These are phyloP conservation scores for Suhomyces yuchorum DNA, from an alignment of 1,139 yeast species.

Conservation along the genomic window DNA sequence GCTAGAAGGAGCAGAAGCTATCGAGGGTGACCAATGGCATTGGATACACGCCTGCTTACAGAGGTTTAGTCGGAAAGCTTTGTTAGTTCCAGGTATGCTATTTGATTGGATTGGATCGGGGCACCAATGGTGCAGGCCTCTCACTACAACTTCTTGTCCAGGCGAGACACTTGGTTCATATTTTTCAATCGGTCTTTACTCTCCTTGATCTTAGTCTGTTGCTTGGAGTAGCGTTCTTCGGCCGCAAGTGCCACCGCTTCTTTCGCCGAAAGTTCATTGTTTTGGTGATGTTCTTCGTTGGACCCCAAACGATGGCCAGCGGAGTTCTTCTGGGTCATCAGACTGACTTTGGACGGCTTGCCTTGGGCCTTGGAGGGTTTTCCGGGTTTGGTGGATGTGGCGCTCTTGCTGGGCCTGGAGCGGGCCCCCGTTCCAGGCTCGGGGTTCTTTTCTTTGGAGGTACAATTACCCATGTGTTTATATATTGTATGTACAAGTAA, in stretches of 20 bases:
- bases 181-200: conserved; percentile 34
- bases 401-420: background rate
- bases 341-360: background rate
- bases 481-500: conserved; percentile 4
- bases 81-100: background rate
- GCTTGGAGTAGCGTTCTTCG: conserved; percentile 32
- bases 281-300: background rate
- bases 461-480: conserved; percentile 19
- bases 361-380: background rate
- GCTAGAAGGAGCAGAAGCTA: background rate
- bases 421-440: background rate
- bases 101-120: background rate
- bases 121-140: background rate
- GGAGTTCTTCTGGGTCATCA: conserved; percentile 2
- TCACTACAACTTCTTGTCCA: conserved; percentile 31
- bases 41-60: background rate
- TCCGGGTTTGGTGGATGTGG: background rate
- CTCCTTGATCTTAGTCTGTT: conserved; percentile 26
- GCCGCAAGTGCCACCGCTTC: conserved; percentile 44
- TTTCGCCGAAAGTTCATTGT: conserved; percentile 15
- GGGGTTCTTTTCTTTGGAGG: conserved; percentile 14
- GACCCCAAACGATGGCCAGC: conserved; percentile 7
- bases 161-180: conserved; percentile 32
- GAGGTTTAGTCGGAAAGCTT: background rate
- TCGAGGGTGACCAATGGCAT: background rate